phyloP scores from a whole-genome alignment of 2,329 filamentous ascomycete genomes.

The Xylaria sp. region DNA sequence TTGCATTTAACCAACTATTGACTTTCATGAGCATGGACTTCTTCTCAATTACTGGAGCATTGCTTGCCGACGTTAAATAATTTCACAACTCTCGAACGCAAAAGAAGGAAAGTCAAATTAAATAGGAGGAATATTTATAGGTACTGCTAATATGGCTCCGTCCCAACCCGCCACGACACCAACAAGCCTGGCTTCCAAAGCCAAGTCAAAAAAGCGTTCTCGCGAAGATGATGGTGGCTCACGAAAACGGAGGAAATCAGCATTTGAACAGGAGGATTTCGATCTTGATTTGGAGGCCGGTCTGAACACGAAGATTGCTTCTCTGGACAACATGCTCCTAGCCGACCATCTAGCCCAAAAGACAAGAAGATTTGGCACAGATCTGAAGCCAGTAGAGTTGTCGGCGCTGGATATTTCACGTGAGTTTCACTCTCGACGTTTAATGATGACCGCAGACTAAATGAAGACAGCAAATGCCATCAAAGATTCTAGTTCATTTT shows the following conservation, averaged over 20 bases:
- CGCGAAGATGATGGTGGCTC: constrained; percentile 57
- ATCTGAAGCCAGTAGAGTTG: constrained; percentile 85
- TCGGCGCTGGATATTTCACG: constrained; percentile 84
- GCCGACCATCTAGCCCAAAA: constrained; percentile 88
- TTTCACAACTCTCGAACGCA: neutral
- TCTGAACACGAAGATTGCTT: constrained; percentile 81
- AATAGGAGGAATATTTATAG: neutral
- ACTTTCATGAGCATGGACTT: constrained; percentile 15
- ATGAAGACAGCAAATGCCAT: constrained; percentile 72
- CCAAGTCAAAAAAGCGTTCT: constrained; percentile 65
- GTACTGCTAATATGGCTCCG: constrained; percentile 39
- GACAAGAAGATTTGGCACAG: constrained; percentile 79
- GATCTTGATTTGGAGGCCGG: constrained; percentile 75
- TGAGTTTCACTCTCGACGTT: constrained; percentile 53
- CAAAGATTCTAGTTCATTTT: constrained; percentile 81
- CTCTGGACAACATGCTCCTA: constrained; percentile 84
- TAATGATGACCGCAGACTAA: neutral
- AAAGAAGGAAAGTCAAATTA: neutral
- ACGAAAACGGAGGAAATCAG: constrained; percentile 66
- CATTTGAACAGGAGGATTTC: constrained; percentile 64
- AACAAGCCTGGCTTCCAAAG: constrained; percentile 43
- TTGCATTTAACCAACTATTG: constrained; percentile 31
- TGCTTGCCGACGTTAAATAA: neutral
- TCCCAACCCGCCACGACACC: constrained; percentile 33
- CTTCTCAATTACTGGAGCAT: constrained; percentile 5